These are phyloP conservation scores for Pythium angustatum DNA, from an alignment of 352 stramenopile species.

Conservation along the genomic window DNA sequence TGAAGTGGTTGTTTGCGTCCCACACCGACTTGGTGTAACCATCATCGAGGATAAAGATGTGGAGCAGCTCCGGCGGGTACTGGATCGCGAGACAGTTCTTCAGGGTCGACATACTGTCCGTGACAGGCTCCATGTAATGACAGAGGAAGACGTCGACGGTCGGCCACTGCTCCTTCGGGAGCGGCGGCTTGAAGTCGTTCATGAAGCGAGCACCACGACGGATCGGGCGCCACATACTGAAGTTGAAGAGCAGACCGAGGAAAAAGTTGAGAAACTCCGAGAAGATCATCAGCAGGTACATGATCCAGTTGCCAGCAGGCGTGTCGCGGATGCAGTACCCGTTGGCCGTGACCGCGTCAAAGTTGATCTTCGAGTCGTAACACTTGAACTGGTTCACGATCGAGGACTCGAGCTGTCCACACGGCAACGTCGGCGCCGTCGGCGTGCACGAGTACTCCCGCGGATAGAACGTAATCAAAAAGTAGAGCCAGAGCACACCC, in stretches of 20 bases:
- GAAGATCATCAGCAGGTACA: constrained; percentile 87
- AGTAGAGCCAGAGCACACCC: constrained; percentile 81
- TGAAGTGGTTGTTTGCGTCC: constrained; percentile 90
- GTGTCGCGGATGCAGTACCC: constrained; percentile 81
- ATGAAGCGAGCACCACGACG: constrained; percentile 85
- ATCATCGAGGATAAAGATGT: constrained; percentile 89
- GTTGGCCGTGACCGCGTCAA: constrained; percentile 56
- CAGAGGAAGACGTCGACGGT: constrained; percentile 88
- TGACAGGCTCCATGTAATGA: constrained; percentile 90
- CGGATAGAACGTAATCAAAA: constrained; percentile 79
- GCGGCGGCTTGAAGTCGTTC: constrained; percentile 89
- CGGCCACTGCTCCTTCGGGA: constrained; percentile 89
- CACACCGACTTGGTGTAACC: constrained; percentile 90
- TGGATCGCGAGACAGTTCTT: constrained; percentile 88
- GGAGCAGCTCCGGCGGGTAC: constrained; percentile 84
- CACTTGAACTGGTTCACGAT: constrained; percentile 39
- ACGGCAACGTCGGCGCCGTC: constrained; percentile 72
- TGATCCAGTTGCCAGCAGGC: constrained; percentile 68
- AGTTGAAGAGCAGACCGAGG: constrained; percentile 87
- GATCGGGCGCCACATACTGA: constrained; percentile 90
- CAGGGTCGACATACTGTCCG: constrained; percentile 80
- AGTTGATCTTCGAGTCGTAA: constrained; percentile 74
- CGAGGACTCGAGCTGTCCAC: constrained; percentile 51
- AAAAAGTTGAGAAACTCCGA: constrained; percentile 89
- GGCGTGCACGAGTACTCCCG: constrained; percentile 78